Conservation (phyloP, 768 basidiomycete genomes). For the Galerina sulciceps region DNA sequence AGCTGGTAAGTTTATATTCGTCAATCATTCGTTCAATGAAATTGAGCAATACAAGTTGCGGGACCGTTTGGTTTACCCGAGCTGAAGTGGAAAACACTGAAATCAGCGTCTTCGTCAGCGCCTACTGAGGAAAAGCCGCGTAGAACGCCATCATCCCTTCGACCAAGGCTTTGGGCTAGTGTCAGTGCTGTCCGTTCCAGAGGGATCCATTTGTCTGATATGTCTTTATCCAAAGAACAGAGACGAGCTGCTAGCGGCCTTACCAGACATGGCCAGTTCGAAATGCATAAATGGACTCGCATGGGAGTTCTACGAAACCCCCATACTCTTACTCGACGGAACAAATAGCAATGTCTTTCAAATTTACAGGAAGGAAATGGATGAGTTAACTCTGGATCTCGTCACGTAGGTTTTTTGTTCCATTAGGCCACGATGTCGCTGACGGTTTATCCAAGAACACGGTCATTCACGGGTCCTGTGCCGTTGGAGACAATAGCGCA, state of each 20-base stretch:
- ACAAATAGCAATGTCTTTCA: constrained; percentile 21
- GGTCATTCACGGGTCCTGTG: constrained; percentile 16
- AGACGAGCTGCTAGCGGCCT: constrained; percentile 30
- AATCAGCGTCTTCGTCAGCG: background rate
- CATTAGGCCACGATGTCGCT: background rate
- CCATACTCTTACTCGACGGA: constrained; percentile 32
- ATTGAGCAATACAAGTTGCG: background rate
- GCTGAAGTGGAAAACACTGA: constrained; percentile 8
- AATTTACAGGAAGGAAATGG: constrained; percentile 10
- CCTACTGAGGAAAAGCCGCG: background rate
- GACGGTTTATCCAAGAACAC: constrained; percentile 10
- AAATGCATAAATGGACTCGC: constrained; percentile 32
- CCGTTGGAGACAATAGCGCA: background rate
- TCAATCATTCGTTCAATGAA: background rate
- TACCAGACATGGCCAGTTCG: constrained; percentile 32
- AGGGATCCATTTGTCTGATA: background rate
- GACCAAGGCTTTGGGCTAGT: constrained; percentile 33
- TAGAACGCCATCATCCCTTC: background rate
- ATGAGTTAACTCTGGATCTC: constrained; percentile 23
- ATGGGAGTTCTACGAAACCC: constrained; percentile 29
- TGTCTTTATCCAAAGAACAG: constrained; percentile 22
- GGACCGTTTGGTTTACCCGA: background rate
- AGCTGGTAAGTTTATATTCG: background rate
- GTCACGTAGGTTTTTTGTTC: constrained; percentile 19
- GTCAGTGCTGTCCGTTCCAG: constrained; percentile 18